Percentiles rank a stretch among this genome's conserved stretches.
Conservation (phyloP, 1,139 yeast species). For the Yamadazyma spencermartinsiae region DNA sequence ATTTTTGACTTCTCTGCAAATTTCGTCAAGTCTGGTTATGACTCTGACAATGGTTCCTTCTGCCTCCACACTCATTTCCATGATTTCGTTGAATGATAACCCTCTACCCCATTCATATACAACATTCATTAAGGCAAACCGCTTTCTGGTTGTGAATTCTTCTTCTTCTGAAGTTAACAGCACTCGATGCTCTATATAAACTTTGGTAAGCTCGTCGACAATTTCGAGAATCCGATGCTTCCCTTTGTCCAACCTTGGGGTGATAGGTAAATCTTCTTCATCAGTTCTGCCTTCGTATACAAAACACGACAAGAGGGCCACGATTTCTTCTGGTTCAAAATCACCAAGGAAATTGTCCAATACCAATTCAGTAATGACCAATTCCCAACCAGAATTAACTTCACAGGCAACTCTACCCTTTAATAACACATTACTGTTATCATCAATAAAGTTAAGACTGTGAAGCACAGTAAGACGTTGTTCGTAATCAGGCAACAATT, state of each 20-base stretch:
- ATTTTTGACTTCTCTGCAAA: constrained; percentile 90
- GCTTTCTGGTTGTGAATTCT: constrained; percentile 74
- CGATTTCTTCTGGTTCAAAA: constrained; percentile 94
- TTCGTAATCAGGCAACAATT: constrained; percentile 88
- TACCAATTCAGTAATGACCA: constrained; percentile 83
- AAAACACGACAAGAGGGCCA: constrained; percentile 86
- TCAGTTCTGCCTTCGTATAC: constrained; percentile 86
- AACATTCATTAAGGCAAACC: constrained; percentile 90
- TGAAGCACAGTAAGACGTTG: constrained; percentile 79
- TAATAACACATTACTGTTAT: constrained; percentile 69
- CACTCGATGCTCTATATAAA: constrained; percentile 70
- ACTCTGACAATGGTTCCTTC: constrained; percentile 99
- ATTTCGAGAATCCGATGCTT: constrained; percentile 69
- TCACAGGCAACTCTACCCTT: constrained; percentile 91
- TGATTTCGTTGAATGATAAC: constrained; percentile 84
- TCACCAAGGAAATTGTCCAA: constrained; percentile 90
- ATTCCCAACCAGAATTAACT: constrained; percentile 86
- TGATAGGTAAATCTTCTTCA: constrained; percentile 59
- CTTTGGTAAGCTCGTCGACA: constrained; percentile 59
- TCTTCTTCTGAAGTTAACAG: constrained; percentile 81
- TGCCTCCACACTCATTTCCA: constrained; percentile 83
- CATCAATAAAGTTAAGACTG: constrained; percentile 75
- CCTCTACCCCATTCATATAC: constrained; percentile 99
- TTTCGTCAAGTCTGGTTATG: constrained; percentile 89
- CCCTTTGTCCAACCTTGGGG: constrained; percentile 85